Percentiles rank a stretch among this genome's conserved stretches.
Evolutionary conservation across 495 filamentous ascomycete genomes (phyloP).

Genomic region (Xylaria cubensis): DNA sequence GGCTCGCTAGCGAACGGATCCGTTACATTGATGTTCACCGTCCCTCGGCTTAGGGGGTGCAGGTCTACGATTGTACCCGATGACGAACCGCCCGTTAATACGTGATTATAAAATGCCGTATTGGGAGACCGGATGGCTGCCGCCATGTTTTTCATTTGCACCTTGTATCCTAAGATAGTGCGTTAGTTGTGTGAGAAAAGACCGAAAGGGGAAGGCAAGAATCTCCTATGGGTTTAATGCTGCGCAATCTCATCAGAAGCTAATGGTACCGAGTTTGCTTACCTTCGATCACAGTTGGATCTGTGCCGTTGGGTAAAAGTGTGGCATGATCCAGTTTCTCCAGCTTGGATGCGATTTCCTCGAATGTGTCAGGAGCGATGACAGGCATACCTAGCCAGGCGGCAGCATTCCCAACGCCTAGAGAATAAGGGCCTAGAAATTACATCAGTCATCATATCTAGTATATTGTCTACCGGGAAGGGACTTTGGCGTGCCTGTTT

Average conservation of each 20-base stretch:
- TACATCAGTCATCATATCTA: neutral
- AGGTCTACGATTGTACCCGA: constrained; percentile 48
- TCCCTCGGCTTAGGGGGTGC: constrained; percentile 55
- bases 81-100: constrained; percentile 43
- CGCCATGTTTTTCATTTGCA: constrained; percentile 53
- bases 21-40: constrained; percentile 50
- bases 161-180: constrained; percentile 44
- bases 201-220: neutral
- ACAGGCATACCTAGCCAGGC: constrained; percentile 55
- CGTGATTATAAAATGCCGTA: constrained; percentile 54
- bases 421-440: constrained; percentile 45
- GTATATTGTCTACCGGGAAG: neutral
- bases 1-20: constrained; percentile 47
- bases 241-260: neutral
- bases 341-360: constrained; percentile 42
- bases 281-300: constrained; percentile 49
- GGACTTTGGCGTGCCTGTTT: constrained; percentile 37
- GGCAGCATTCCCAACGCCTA: constrained; percentile 51
- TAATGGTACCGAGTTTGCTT: too few relatives aligned
- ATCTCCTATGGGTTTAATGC: neutral
- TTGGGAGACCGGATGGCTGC: constrained; percentile 43
- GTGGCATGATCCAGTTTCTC: constrained; percentile 46
- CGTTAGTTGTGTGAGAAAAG: neutral
- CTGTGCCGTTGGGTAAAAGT: constrained; percentile 44
- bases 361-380: constrained; percentile 46